A percentile compares a stretch with the other conserved stretches of the same genome.
Evolutionary conservation across 345 rosid genomes (phyloP).

Genomic region (Salix purpurea): DNA sequence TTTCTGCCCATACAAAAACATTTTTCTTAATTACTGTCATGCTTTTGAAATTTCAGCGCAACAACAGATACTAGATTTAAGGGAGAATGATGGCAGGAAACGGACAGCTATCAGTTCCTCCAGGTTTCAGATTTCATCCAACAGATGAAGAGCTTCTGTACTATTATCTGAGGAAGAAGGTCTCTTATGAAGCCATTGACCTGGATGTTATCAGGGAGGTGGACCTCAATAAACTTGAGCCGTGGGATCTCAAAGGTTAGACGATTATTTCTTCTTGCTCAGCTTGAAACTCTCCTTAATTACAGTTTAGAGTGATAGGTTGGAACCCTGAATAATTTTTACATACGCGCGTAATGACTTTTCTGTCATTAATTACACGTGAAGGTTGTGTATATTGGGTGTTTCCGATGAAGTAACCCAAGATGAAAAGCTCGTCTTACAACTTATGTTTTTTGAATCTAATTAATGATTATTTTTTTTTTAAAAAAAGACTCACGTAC

Average conservation of each 20-base stretch:
- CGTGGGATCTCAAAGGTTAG: slow-evolving; percentile 97
- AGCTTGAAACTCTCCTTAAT: neutral
- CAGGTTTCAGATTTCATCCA: slow-evolving; percentile 95
- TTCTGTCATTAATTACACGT: neutral
- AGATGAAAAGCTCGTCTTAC: neutral
- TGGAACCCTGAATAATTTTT: neutral
- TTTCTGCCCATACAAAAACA: neutral
- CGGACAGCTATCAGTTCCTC: slow-evolving; percentile 80
- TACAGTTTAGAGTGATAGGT: neutral
- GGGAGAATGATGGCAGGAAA: slow-evolving; percentile 53
- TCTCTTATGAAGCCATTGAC: slow-evolving; percentile 88
- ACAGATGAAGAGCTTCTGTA: slow-evolving; percentile 94
- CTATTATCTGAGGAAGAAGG: slow-evolving; percentile 91
- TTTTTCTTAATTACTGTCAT: neutral
- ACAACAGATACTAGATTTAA: neutral
- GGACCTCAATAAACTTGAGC: slow-evolving; percentile 97
- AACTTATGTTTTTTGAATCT: neutral
- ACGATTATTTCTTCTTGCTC: no score
- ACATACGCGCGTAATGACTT: neutral
- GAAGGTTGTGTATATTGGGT: neutral
- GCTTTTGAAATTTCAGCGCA: neutral
- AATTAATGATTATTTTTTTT: neutral
- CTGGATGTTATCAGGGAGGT: slow-evolving; percentile 93
- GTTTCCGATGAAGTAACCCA: neutral
- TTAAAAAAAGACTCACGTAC: neutral